Percentiles rank a stretch among this genome's conserved stretches.
Evolutionary conservation across 352 stramenopile genomes (phyloP).

Genomic region (Elongisporangium prolatum): DNA sequence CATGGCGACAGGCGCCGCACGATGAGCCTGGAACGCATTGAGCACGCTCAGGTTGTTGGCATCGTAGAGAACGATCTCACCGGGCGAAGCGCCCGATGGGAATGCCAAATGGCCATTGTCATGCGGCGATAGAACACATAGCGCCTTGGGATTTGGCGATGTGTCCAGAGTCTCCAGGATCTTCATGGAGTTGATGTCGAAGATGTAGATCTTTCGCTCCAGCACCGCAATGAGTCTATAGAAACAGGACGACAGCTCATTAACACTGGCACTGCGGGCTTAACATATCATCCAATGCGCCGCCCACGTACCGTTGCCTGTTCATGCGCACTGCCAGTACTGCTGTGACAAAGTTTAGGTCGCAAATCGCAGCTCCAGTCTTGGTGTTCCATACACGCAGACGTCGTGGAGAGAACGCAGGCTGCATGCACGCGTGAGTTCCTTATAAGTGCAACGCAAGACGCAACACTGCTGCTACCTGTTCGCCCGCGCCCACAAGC

Average conservation of each 20-base stretch:
- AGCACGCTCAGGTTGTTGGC: conserved; percentile 89
- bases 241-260: background rate
- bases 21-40: conserved; percentile 89
- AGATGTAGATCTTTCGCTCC: conserved; percentile 90
- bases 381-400: conserved; percentile 92
- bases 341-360: conserved; percentile 89
- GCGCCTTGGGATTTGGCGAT: conserved; percentile 78
- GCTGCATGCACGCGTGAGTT: conserved; percentile 23
- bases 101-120: conserved; percentile 86
- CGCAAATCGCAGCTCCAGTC: conserved; percentile 85
- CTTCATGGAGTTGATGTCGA: conserved; percentile 93
- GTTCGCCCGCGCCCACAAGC: conserved; percentile 86
- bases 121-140: conserved; percentile 83
- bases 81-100: conserved; percentile 69
- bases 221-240: conserved; percentile 76
- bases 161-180: conserved; percentile 90
- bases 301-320: conserved; percentile 52
- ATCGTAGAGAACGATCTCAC: conserved; percentile 91
- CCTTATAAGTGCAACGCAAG: background rate
- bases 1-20: conserved; percentile 82
- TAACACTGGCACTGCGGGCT: conserved; percentile 3
- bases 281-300: background rate
- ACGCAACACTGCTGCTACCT: conserved; percentile 36
- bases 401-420: conserved; percentile 87
- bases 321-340: conserved; percentile 91